Evolutionary conservation across 768 basidiomycete genomes (phyloP), one percentile per base, ranked within the genome.

Genomic region (Kwoniella mangroviensis): DNA sequence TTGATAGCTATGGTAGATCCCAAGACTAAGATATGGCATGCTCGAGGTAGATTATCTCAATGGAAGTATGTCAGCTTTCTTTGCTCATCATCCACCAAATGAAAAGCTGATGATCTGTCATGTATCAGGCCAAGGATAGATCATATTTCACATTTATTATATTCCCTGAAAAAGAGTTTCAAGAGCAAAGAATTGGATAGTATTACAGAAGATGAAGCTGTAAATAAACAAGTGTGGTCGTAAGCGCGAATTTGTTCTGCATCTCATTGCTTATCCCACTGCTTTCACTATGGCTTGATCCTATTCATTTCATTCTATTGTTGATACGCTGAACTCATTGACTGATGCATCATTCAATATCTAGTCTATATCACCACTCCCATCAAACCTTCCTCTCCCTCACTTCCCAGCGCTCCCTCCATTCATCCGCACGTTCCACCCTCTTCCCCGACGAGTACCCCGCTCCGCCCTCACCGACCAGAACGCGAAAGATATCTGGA

Each of bases 201-300:
- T 13, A 69, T 80, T 17, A 56, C 21, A 13, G 79, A 80, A 45
- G 66, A 71, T 4, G 74, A 80, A 66, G 79, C 77, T 19, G 62
- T 68, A 40, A 80, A 80, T 66, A 78, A 78, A 65, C 75, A 78
- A 40, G 67, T 76, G 1, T 80, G 74, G 76, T 75, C 72, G 79
- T 77, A 41, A 69, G 79, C 77, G 49, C 28, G 34, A 34, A 34
- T 34, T 34, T 34, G 34, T 6, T 1, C 9, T 34, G 34, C 6
- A 7, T 34, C 4, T 4, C 34, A 34, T 6, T 4, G 6, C 34
- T 34, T 34, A 34, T 34, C 34, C 34, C 34, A 7, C 6, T 34
- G 34, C 6, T 34, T 34, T 7, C 34, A 6, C 34, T 34, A 34
- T 34, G 34, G 34, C 34, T 34, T 34, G 34, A 34, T 34, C 34